Evolutionary conservation across 2,329 filamentous ascomycete genomes (phyloP).

Genomic region (Ophioceras dolichostomum): DNA sequence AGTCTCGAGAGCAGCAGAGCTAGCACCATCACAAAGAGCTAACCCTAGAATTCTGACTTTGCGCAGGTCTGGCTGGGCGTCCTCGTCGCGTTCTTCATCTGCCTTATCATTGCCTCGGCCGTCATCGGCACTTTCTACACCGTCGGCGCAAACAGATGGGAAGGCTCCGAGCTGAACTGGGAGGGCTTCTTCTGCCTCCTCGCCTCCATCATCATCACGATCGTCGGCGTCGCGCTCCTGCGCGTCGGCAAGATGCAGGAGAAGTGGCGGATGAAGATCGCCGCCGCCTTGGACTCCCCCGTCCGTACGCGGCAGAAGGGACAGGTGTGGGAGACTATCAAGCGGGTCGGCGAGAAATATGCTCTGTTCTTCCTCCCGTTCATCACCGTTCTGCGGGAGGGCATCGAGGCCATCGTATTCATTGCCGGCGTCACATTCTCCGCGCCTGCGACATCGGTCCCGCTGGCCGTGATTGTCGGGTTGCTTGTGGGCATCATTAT

Average conservation of each 20-base stretch:
- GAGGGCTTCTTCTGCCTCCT: slow-evolving; percentile 59
- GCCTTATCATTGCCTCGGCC: slow-evolving; percentile 50
- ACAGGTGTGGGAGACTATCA: slow-evolving; percentile 25
- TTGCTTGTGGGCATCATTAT: slow-evolving; percentile 47
- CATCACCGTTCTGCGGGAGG: slow-evolving; percentile 65
- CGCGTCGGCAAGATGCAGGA: slow-evolving; percentile 64
- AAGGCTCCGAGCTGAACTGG: slow-evolving; percentile 54
- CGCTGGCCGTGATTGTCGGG: slow-evolving; percentile 56
- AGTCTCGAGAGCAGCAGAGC: no score
- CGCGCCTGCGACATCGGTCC: slow-evolving; percentile 55
- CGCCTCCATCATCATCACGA: slow-evolving; percentile 57
- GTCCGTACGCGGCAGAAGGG: slow-evolving; percentile 18
- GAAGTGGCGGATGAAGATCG: slow-evolving; percentile 66
- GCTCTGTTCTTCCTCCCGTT: slow-evolving; percentile 69
- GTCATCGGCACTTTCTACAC: slow-evolving; percentile 66
- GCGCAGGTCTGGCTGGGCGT: slow-evolving; percentile 54
- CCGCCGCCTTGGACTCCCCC: slow-evolving; percentile 45
- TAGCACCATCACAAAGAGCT: no score
- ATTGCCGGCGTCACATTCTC: slow-evolving; percentile 63
- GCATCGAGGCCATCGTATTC: slow-evolving; percentile 69
- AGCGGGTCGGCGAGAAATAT: slow-evolving; percentile 56
- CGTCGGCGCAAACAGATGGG: slow-evolving; percentile 49
- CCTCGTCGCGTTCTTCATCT: slow-evolving; percentile 47
- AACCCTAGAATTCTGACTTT: no score
- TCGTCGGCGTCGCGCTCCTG: slow-evolving; percentile 63